Evolutionary conservation across 2,329 filamentous ascomycete species (phyloP).

Genomic region (Colletotrichum orbiculare): DNA sequence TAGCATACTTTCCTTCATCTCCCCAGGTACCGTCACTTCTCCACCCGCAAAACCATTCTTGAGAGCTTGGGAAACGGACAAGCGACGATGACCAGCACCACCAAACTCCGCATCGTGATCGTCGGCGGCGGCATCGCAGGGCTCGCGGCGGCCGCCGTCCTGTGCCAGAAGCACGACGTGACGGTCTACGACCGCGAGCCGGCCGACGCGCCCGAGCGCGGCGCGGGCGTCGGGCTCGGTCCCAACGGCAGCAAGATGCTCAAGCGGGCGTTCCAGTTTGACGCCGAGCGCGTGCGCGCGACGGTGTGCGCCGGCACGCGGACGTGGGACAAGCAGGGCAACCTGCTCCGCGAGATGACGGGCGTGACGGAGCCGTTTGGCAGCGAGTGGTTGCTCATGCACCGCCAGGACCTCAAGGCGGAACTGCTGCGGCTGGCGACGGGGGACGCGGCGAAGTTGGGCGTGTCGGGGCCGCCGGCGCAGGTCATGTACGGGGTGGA

Average conservation of each 20-base stretch:
- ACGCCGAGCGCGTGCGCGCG: constrained; percentile 2
- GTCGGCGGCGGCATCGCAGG: constrained; percentile 31
- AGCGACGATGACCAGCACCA: background rate
- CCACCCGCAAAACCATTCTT: background rate
- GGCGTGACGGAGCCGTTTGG: constrained; percentile 31
- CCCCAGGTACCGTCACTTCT: background rate
- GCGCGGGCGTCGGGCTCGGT: constrained; percentile 27
- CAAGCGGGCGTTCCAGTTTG: constrained; percentile 24
- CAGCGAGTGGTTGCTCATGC: constrained; percentile 30
- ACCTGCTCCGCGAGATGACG: constrained; percentile 28
- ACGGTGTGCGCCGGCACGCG: constrained; percentile 24
- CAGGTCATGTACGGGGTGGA: background rate
- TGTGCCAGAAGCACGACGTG: constrained; percentile 28
- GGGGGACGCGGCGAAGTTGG: constrained; percentile 26
- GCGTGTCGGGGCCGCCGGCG: constrained; percentile 23
- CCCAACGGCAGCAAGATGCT: constrained; percentile 34
- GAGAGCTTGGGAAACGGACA: background rate
- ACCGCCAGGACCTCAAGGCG: constrained; percentile 12
- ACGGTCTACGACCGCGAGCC: constrained; percentile 27
- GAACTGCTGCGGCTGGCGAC: constrained; percentile 24
- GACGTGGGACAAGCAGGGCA: constrained; percentile 28
- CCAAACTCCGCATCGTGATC: constrained; percentile 23
- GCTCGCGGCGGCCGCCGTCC: constrained; percentile 26
- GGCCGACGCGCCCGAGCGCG: constrained; percentile 19
- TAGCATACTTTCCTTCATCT: too few relatives aligned